A percentile compares a stretch with the other conserved stretches of the same genome.
These are phyloP conservation scores for Termitomyces sp. DNA, from an alignment of 768 basidiomycete species.

Conservation along the genomic window DNA sequence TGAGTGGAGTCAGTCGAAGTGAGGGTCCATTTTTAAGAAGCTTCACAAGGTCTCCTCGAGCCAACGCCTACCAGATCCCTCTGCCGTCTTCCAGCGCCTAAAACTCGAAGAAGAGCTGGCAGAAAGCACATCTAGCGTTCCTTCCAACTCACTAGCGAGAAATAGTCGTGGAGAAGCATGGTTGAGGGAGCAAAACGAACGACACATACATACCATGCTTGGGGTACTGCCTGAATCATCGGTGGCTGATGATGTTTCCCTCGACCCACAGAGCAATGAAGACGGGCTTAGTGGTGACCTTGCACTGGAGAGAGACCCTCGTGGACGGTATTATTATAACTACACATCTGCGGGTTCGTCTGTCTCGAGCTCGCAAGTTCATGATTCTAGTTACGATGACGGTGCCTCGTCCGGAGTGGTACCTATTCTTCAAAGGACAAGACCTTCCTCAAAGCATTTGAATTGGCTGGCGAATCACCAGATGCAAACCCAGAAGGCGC, in stretches of 20 bases:
- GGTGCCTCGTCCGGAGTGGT: slow-evolving; percentile 22
- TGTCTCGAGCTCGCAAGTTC: slow-evolving; percentile 34
- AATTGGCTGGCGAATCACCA: slow-evolving; percentile 60
- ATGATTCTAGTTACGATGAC: slow-evolving; percentile 54
- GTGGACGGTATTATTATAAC: slow-evolving; percentile 75
- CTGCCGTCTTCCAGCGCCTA: slow-evolving; percentile 51
- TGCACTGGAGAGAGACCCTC: slow-evolving; percentile 58
- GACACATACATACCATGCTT: slow-evolving; percentile 56
- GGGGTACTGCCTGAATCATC: slow-evolving; percentile 57
- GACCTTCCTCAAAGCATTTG: slow-evolving; percentile 65
- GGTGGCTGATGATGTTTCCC: slow-evolving; percentile 44
- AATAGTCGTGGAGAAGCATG: slow-evolving; percentile 73
- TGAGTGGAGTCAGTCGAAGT: background rate
- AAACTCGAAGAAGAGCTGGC: slow-evolving; percentile 38
- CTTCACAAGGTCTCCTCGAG: slow-evolving; percentile 18
- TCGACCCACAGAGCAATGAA: slow-evolving; percentile 32
- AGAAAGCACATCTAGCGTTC: slow-evolving; percentile 35
- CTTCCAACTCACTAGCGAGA: slow-evolving; percentile 41
- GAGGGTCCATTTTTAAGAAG: slow-evolving; percentile 25
- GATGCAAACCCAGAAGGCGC: slow-evolving; percentile 25
- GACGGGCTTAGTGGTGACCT: slow-evolving; percentile 55
- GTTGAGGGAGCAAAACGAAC: slow-evolving; percentile 77
- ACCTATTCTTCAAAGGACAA: slow-evolving; percentile 26
- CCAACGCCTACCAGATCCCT: slow-evolving; percentile 34
- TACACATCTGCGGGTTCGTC: slow-evolving; percentile 52